Percentiles rank a stretch among this genome's conserved stretches.
These are phyloP conservation scores for Lipomyces oligophaga DNA, from an alignment of 805 yeast genomes.

Conservation along the genomic window DNA sequence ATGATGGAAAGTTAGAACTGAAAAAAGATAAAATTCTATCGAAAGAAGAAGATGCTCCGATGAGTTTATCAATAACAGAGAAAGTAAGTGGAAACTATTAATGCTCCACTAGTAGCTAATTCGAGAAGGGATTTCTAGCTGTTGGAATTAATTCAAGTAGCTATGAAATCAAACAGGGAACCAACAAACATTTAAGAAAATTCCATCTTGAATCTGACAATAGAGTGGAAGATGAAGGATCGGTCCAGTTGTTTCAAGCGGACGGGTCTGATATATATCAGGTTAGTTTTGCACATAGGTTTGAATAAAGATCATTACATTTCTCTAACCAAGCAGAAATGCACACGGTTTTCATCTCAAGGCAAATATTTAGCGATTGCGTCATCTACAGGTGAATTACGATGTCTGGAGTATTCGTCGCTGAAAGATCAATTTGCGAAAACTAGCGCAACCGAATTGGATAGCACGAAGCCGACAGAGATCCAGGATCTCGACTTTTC, in stretches of 20 bases:
- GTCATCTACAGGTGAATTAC: conserved; percentile 56
- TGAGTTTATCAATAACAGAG: conserved; percentile 60
- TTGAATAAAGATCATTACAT: neutral
- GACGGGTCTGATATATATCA: conserved; percentile 55
- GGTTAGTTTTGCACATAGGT: conserved; percentile 9
- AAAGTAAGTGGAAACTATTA: conserved; percentile 24
- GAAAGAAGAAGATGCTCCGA: conserved; percentile 77
- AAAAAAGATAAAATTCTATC: conserved; percentile 8
- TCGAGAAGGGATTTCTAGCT: conserved; percentile 48
- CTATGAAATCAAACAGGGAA: conserved; percentile 52
- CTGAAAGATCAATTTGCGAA: conserved; percentile 43
- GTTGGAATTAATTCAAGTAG: conserved; percentile 67
- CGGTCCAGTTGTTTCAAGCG: conserved; percentile 50
- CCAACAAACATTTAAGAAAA: conserved; percentile 69
- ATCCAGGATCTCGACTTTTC: conserved; percentile 65
- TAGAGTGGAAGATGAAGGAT: conserved; percentile 45
- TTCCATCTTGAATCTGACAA: conserved; percentile 39
- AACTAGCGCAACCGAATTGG: conserved; percentile 46
- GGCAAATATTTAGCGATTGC: conserved; percentile 65
- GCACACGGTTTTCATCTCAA: conserved; percentile 54
- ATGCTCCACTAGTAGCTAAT: neutral
- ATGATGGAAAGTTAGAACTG: conserved; percentile 35
- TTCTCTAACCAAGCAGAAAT: conserved; percentile 40
- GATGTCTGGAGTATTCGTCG: conserved; percentile 54
- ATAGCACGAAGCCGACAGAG: conserved; percentile 43